Conservation (phyloP, 2,329 filamentous ascomycete species). For the Penicillium concentricum region DNA sequence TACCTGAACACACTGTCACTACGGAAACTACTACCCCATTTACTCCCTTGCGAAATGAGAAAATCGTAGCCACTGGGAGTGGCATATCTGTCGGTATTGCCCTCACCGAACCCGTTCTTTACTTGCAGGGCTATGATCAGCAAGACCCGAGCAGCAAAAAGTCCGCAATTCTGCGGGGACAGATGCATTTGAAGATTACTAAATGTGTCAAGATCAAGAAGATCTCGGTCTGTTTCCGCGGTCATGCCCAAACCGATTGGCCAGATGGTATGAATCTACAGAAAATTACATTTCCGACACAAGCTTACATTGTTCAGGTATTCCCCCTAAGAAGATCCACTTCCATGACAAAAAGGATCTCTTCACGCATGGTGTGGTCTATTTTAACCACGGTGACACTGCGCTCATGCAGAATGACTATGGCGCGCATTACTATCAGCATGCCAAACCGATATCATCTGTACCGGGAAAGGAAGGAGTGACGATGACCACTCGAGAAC, state of each 20-base stretch:
- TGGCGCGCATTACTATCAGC: slow-evolving; percentile 62
- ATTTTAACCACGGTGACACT: slow-evolving; percentile 67
- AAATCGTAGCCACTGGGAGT: slow-evolving; percentile 49
- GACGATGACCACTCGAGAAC: slow-evolving; percentile 33
- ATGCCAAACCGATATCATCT: slow-evolving; percentile 43
- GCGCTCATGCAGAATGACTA: slow-evolving; percentile 57
- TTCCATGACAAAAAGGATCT: slow-evolving; percentile 81
- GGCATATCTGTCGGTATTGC: slow-evolving; percentile 49
- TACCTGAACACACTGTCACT: slow-evolving; percentile 21
- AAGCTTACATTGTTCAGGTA: slow-evolving; percentile 52
- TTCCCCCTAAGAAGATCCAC: slow-evolving; percentile 81
- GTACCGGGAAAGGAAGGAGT: slow-evolving; percentile 32
- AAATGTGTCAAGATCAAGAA: slow-evolving; percentile 94
- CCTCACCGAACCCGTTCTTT: slow-evolving; percentile 50
- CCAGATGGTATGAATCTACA: slow-evolving; percentile 64
- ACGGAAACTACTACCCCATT: slow-evolving; percentile 32
- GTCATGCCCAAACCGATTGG: slow-evolving; percentile 88
- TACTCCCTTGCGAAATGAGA: slow-evolving; percentile 45
- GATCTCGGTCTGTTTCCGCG: slow-evolving; percentile 80
- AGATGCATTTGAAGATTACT: slow-evolving; percentile 74
- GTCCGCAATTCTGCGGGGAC: slow-evolving; percentile 82
- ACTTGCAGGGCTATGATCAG: slow-evolving; percentile 50
- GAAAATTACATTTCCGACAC: not conserved
- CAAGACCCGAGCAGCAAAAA: slow-evolving; percentile 57
- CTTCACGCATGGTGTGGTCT: slow-evolving; percentile 84